Conservation (phyloP, 306 rosid species). For the Quercus mongolica region DNA sequence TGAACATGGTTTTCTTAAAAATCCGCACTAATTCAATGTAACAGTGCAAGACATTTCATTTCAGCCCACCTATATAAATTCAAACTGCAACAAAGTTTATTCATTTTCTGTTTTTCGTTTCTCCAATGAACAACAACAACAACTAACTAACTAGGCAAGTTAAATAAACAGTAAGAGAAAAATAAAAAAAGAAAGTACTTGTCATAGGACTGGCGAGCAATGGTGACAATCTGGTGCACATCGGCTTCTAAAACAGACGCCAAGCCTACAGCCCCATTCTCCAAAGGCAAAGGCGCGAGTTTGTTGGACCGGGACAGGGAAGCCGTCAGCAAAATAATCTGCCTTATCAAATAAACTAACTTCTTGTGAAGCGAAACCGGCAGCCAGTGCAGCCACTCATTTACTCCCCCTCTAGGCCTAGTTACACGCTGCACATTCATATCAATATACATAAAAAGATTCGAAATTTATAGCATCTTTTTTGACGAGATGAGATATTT, state of each 20-base stretch:
- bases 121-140: no score
- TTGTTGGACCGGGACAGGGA: slow-evolving; percentile 34
- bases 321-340: slow-evolving; percentile 29
- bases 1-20: neutral
- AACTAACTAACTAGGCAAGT: no score
- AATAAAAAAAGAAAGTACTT: slow-evolving; percentile 46
- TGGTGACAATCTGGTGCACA: slow-evolving; percentile 60
- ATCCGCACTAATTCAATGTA: neutral
- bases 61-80: neutral
- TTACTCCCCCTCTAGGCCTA: slow-evolving; percentile 82
- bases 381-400: slow-evolving; percentile 93
- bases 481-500: no score
- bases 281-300: slow-evolving; percentile 42
- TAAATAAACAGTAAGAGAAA: neutral
- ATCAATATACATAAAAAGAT: slow-evolving; percentile 4
- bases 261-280: slow-evolving; percentile 65
- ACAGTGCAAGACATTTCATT: neutral
- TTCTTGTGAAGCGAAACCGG: slow-evolving; percentile 78
- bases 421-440: slow-evolving; percentile 65
- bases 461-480: neutral
- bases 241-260: slow-evolving; percentile 80
- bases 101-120: neutral
- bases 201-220: slow-evolving; percentile 71
- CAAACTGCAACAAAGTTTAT: neutral
- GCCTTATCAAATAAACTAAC: slow-evolving; percentile 48